Conservation (phyloP, 441 rosid species). For the Corymbia calophylla region DNA sequence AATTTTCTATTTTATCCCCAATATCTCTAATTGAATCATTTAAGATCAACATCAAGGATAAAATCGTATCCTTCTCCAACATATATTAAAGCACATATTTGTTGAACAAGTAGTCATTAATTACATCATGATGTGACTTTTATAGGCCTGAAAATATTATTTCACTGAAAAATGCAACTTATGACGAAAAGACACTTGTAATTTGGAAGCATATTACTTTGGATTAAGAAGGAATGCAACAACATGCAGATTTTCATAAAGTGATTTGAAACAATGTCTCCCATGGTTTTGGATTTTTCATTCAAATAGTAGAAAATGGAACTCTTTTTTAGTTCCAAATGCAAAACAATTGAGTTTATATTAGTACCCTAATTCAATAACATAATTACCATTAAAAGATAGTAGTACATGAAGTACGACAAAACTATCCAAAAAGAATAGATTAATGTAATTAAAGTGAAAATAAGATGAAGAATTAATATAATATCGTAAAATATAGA, state of each 20-base stretch:
- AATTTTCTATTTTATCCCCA: too few species aligned
- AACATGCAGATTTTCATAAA: not conserved
- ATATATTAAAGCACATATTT: too few species aligned
- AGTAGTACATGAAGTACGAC: not conserved
- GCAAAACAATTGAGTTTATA: not conserved
- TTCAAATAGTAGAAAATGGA: accelerated
- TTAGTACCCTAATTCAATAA: too few species aligned
- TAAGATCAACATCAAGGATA: too few species aligned
- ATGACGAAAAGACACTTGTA: not conserved
- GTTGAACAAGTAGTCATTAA: too few species aligned
- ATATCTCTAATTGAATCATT: too few species aligned
- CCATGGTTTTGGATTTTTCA: not conserved
- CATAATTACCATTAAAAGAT: not conserved
- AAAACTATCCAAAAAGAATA: not conserved
- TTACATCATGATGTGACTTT: too few species aligned
- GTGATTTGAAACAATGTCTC: not conserved
- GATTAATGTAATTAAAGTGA: too few species aligned
- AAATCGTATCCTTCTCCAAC: too few species aligned
- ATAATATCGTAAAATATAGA: not conserved
- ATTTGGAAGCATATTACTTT: not conserved
- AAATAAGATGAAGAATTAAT: not conserved
- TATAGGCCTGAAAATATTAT: accelerated
- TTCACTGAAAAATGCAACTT: too few species aligned
- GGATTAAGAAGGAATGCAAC: accelerated
- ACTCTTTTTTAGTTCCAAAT: not conserved